Base-by-base conservation (phyloP, 2,329 filamentous ascomycete genomes). In the Arthrocladium fulminans region DNA sequence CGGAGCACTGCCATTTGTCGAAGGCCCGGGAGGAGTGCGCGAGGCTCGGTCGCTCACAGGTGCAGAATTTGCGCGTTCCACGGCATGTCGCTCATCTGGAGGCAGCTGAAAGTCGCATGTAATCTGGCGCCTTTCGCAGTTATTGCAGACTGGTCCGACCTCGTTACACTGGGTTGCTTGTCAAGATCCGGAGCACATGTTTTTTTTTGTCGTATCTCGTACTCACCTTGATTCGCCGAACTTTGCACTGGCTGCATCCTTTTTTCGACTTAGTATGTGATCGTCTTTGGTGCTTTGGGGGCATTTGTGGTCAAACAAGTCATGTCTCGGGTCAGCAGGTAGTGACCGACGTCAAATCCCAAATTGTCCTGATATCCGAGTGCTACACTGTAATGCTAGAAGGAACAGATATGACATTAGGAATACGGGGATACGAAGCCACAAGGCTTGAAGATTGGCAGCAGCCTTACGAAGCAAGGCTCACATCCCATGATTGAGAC, bases 261-360 rank as follows among this genome's bases (percentile, higher is more conserved):
- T 63, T 65, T 29, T 65, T 63, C 54, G 63, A 66, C 53, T 67
- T 67, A 23, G 63, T 67, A 53, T 67, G 65, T 19, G 53, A 57
- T 35, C 56, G 50, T 39, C 56, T 54, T 48, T 59, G 55, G 29
- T 57, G 54, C 47, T 59, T 57, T 32, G 54, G 54, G 49, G 56
- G 56, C 56, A 59, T 59, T 43, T 37, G 44, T 22, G 23, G 23
- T 29, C 19, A n/a, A 6, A 23, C 10, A 34, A 43, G 22, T 43
- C 37, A 48, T 43, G n/a, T 27, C 42, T 30, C 22, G 9, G 12
- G 3, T 25, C 3, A 13, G 6, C 3, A n/a, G n/a, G 3, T 42
- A 10, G 22, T 25, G 22, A 3, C 20, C 22, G 27, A 22, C 22
- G 37, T 6, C 19, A 13, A 13, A 7, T 29, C 7, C 13, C 27